These are phyloP conservation scores for Achlya hypogyna DNA, from an alignment of 352 stramenopile species.

Conservation along the genomic window DNA sequence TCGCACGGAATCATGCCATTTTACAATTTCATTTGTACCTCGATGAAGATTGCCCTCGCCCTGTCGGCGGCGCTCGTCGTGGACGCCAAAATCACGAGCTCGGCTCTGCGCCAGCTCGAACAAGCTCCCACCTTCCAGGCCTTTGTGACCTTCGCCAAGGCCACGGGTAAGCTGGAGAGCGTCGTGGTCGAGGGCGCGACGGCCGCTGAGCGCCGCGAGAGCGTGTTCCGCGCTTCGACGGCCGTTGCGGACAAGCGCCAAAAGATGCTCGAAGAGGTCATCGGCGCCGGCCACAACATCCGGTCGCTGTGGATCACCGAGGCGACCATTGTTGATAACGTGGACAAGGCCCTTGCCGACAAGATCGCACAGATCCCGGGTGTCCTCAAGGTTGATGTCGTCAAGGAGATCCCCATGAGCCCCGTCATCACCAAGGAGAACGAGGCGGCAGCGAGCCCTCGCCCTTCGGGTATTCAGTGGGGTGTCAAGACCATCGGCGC, in stretches of 20 bases:
- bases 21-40: slow-evolving; percentile 8
- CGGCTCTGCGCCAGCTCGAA: neutral
- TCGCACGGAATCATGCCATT: neutral
- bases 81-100: neutral
- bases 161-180: neutral
- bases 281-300: neutral
- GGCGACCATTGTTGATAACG: neutral
- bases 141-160: neutral
- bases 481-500: slow-evolving; percentile 16
- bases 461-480: slow-evolving; percentile 6
- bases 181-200: neutral
- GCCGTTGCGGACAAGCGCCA: neutral
- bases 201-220: neutral
- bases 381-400: neutral
- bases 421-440: neutral
- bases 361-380: neutral
- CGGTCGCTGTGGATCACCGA: neutral
- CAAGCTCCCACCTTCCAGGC: neutral
- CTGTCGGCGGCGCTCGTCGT: neutral
- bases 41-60: neutral
- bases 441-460: neutral
- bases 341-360: neutral
- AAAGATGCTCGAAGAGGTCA: neutral
- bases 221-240: neutral
- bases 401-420: neutral